Evolutionary conservation across 139 green algal species (phyloP), one percentile per base, ranked within the genome.

Genomic region (Mesotaenium endlicherianum): DNA sequence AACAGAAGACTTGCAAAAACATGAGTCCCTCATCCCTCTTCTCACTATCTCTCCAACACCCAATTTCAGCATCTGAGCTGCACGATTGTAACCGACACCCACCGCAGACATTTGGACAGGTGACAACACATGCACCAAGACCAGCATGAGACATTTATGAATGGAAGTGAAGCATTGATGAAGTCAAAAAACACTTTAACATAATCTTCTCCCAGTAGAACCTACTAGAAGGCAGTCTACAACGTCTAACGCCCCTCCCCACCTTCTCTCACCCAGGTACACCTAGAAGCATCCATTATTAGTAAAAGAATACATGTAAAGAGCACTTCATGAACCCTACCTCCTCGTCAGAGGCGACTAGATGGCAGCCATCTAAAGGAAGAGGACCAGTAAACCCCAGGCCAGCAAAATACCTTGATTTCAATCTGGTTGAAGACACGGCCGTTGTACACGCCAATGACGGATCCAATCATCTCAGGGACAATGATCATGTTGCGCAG

Each of bases 401-500:
- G 41, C 6, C 11, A 40, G 5, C 60, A 72, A 64, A 69, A 64
- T 5, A 90, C 88, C 67, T 95, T 95, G 85, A 97, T 92, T 87
- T 97, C 93, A 47, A 97, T 92, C 92, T 97, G 94, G 91, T 98
- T 99, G 93, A 99, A 99, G 55, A 93, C 97, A 93, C 98, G 98
- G 89, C 97, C 97, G 91, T 99, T 99, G 95, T 99, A 98, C 70
- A 99, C 94, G 72, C 97, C 97, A 14, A 99, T 91, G 53, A 99
- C 91, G 82, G 88, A 95, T 77, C 97, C 97, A 78, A 99, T 98
- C 96, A 98, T 99, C 92, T 98, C 96, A 36, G 97, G 97, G 58
- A 99, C 93, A 75, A 99, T 95, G 89, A 98, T 96, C 95, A 98
- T 98, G 92, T 99, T 97, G 75, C 97, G 92, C 89, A 99, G 92